phyloP scores from a whole-genome alignment of 2,329 filamentous ascomycete species.

The Dothistroma septosporum region DNA sequence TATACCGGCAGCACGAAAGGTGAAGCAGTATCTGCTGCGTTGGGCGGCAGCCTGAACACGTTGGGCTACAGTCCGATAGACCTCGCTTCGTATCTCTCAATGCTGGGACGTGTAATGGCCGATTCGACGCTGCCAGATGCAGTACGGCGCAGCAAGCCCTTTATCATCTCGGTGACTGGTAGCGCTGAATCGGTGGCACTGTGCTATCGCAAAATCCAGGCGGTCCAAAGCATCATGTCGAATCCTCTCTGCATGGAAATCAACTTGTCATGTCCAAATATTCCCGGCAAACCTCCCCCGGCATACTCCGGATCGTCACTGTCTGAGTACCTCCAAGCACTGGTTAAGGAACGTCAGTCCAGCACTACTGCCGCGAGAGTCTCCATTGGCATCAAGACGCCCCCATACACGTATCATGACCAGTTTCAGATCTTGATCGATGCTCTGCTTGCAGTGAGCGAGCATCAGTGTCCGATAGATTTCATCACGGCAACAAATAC shows the following conservation, averaged over 20 bases:
- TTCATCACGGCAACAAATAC: slow-evolving; percentile 75
- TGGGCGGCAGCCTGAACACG: slow-evolving; percentile 55
- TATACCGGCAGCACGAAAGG: slow-evolving; percentile 18
- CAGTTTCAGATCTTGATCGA: slow-evolving; percentile 58
- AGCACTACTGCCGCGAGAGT: slow-evolving; percentile 29
- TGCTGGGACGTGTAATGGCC: slow-evolving; percentile 39
- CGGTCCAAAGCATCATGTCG: slow-evolving; percentile 29
- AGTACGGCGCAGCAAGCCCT: slow-evolving; percentile 47
- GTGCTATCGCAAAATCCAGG: slow-evolving; percentile 53
- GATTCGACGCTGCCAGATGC: slow-evolving; percentile 20
- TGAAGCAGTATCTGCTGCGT: slow-evolving; percentile 29
- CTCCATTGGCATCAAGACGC: slow-evolving; percentile 65
- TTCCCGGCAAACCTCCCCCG: slow-evolving; percentile 62
- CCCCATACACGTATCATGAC: slow-evolving; percentile 67
- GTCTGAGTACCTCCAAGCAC: slow-evolving; percentile 50
- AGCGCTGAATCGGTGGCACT: slow-evolving; percentile 52
- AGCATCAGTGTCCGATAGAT: slow-evolving; percentile 46
- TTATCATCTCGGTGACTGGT: slow-evolving; percentile 70
- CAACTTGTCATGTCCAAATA: slow-evolving; percentile 77
- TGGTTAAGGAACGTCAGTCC: slow-evolving; percentile 32
- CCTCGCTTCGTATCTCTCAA: slow-evolving; percentile 56
- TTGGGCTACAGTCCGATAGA: slow-evolving; percentile 68
- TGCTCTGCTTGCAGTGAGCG: slow-evolving; percentile 44
- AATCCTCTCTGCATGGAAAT: slow-evolving; percentile 66
- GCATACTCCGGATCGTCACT: slow-evolving; percentile 59